These are phyloP conservation scores for Dendrobium huoshanense DNA, from an alignment of 106 monocot species.

Conservation along the genomic window DNA sequence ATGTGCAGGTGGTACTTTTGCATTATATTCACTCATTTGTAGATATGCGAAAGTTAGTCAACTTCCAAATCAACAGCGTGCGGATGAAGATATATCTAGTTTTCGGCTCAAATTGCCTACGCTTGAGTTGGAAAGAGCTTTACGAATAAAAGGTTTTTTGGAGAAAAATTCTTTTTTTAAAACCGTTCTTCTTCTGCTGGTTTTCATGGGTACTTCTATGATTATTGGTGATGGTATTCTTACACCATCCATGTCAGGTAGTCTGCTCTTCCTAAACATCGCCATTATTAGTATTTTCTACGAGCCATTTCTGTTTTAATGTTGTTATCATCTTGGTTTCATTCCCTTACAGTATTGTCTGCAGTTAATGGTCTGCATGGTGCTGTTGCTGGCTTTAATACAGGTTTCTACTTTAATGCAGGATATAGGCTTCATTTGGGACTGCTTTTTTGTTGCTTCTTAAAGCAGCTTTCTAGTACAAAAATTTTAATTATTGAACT, in stretches of 20 bases:
- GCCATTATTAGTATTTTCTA: too few species aligned
- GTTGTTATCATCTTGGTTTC: not conserved
- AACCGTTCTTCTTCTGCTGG: constrained; percentile 68
- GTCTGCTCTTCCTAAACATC: not conserved
- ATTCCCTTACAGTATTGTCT: constrained; percentile 67
- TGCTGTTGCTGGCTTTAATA: constrained; percentile 58
- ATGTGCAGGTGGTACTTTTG: constrained; percentile 79
- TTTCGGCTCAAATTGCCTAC: constrained; percentile 82
- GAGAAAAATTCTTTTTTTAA: constrained; percentile 48
- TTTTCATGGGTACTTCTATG: constrained; percentile 91
- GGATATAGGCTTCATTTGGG: not conserved
- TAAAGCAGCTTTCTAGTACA: too few species aligned
- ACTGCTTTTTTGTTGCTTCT: too few species aligned
- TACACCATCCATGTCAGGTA: constrained; percentile 94
- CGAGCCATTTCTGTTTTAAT: not conserved
- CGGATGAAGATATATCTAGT: constrained; percentile 85
- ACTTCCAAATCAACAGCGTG: constrained; percentile 82
- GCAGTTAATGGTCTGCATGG: constrained; percentile 92
- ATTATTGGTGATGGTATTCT: constrained; percentile 95
- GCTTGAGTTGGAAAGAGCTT: constrained; percentile 73
- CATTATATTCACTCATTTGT: constrained; percentile 90
- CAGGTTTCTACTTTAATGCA: constrained; percentile 28
- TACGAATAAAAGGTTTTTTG: constrained; percentile 60
- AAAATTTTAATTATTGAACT: too few species aligned
- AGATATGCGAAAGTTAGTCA: constrained; percentile 79